Base-by-base conservation (phyloP, 495 filamentous ascomycete genomes). In the Hypomontagnella monticulosa region DNA sequence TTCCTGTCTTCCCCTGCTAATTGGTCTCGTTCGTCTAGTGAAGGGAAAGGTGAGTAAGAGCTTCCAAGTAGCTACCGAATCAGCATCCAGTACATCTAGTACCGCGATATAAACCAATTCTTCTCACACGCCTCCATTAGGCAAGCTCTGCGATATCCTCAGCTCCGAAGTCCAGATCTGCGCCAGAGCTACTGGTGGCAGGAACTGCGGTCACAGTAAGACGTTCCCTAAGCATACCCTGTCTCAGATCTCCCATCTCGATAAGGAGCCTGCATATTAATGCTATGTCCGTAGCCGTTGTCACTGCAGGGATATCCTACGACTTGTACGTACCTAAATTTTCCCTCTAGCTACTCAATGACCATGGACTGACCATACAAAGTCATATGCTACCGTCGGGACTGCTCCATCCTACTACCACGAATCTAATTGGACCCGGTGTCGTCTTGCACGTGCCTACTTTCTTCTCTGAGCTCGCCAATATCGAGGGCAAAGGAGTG, bases 381-480 rank as follows among this genome's bases (percentile, higher is more conserved):
- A 62, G 64, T 27, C 92, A 94, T 78, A 75, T 81, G 54, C 72
- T 86, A 6, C 84, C 84, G 14, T 87, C 84, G 46, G 91, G 90
- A 48, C 87, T 97, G 9, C 80, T 96, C 57, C 91, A 91, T 69
- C 91, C 89, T 2, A 80, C 79, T 53, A 91, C 86, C 76, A 80
- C 88, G 64, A 97, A 95, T 80, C 79, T 97, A 46, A 91, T 97
- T 75, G 93, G 93, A 50, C 89, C 89, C 57, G 92, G 92, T 53
- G 89, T 89, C 48, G 93, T 96, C 54, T 85, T 97, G 57, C 90
- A 97, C 80, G 82, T 64, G 10, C 66, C 70, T 44, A 57, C 83
- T 43, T 95, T 97, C 84, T 96, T 96, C 85, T 88, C 89, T 73
- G 93, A 97, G 78, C 82, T 97, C 56, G 83, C 83, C 48, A 82